phyloP scores from a whole-genome alignment of 2,329 filamentous ascomycete genomes.

The Pochonia chlamydosporia region DNA sequence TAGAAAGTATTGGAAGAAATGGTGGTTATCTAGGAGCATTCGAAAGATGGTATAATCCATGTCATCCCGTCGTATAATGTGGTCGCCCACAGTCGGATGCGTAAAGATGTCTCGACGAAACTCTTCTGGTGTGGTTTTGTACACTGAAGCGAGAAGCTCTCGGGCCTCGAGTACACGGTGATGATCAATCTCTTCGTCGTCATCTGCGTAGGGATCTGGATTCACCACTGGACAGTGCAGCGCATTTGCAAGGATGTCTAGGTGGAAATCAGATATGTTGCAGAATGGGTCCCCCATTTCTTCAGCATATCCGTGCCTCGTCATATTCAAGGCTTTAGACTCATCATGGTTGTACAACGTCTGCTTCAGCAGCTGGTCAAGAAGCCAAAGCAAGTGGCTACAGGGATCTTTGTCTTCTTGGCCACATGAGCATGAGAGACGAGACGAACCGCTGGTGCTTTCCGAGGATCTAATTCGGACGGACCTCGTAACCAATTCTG shows the following conservation, averaged over 20 bases:
- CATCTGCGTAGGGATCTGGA: conserved; percentile 23
- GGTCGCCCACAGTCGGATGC: conserved; percentile 20
- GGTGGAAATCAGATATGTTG: conserved; percentile 43
- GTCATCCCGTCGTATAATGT: conserved; percentile 37
- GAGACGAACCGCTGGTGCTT: conserved; percentile 32
- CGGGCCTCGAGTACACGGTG: conserved; percentile 42
- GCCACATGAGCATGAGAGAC: conserved; percentile 42
- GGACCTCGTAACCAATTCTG: conserved; percentile 46
- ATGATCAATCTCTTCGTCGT: conserved; percentile 18
- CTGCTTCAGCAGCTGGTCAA: conserved; percentile 46
- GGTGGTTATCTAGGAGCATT: conserved; percentile 48
- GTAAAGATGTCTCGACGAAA: conserved; percentile 43
- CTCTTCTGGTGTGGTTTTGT: conserved; percentile 29
- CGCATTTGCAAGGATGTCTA: conserved; percentile 45
- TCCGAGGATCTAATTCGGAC: conserved; percentile 42
- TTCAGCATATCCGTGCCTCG: conserved; percentile 33
- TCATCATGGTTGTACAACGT: conserved; percentile 34
- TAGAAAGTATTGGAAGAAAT: conserved; percentile 49
- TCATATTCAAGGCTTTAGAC: conserved; percentile 35
- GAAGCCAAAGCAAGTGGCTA: conserved; percentile 48
- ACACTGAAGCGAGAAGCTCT: conserved; percentile 45
- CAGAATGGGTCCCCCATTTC: conserved; percentile 44
- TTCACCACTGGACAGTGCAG: conserved; percentile 42
- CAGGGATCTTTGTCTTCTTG: conserved; percentile 31
- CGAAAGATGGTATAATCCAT: conserved; percentile 46